Conservation (phyloP, 2,329 filamentous ascomycete genomes). For the Teratosphaeria gauchensis region DNA sequence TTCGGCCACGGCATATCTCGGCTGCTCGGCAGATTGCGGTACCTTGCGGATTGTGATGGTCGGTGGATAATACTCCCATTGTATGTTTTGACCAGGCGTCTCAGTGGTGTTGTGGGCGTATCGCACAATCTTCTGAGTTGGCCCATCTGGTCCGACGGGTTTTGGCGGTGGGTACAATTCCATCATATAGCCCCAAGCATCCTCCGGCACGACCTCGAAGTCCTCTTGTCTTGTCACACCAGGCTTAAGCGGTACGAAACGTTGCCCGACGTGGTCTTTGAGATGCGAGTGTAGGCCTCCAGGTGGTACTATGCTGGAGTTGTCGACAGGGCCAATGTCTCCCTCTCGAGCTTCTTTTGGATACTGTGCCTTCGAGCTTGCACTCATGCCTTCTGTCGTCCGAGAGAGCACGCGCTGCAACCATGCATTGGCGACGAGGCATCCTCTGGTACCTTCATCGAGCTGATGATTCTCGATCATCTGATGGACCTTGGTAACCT, state of each 20-base stretch:
- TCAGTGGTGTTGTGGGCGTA: constrained; percentile 67
- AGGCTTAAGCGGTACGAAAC: constrained; percentile 63
- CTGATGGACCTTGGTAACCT: constrained; percentile 62
- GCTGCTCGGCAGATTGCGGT: constrained; percentile 36
- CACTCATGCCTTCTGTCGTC: constrained; percentile 47
- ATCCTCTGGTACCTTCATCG: constrained; percentile 66
- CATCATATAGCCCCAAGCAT: constrained; percentile 72
- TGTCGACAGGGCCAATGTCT: constrained; percentile 73
- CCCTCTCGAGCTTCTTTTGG: constrained; percentile 52
- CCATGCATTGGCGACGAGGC: constrained; percentile 72
- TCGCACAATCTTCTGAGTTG: constrained; percentile 58
- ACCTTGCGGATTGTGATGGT: constrained; percentile 79
- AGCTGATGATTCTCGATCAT: constrained; percentile 44
- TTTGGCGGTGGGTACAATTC: constrained; percentile 56
- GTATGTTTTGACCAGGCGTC: constrained; percentile 51
- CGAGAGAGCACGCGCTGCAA: constrained; percentile 61
- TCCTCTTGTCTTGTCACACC: constrained; percentile 56
- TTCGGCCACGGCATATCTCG: constrained; percentile 7
- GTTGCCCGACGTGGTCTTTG: constrained; percentile 13
- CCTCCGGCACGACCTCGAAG: constrained; percentile 66
- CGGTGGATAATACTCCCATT: constrained; percentile 77
- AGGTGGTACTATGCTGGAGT: constrained; percentile 61
- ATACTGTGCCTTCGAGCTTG: constrained; percentile 34
- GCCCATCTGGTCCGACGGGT: constrained; percentile 49
- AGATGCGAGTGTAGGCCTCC: constrained; percentile 19